A percentile compares a stretch with the other conserved stretches of the same genome.
Conservation (phyloP, 345 rosid species). For the Corymbia maculata region DNA sequence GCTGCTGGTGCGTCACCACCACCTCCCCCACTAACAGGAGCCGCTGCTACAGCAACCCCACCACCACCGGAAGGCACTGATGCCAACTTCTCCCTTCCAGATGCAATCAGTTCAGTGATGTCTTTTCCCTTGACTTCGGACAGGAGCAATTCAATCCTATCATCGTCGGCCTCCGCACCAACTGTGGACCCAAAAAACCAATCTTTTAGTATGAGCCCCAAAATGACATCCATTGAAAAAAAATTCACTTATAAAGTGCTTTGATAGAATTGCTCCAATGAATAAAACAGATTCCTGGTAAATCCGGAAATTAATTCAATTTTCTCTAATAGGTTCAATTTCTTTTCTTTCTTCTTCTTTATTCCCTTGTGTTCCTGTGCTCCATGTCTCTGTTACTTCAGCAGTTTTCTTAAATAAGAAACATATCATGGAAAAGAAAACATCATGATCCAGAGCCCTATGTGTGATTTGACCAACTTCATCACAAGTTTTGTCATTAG, state of each 20-base stretch:
- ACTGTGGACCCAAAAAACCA: conserved; percentile 23
- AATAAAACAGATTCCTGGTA: background rate
- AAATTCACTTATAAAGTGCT: background rate
- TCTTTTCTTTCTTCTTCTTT: background rate
- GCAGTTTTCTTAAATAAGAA: background rate
- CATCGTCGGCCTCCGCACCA: conserved; percentile 57
- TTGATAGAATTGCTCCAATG: background rate
- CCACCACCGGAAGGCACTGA: conserved; percentile 64
- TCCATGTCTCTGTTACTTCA: background rate
- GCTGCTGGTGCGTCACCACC: conserved; percentile 34
- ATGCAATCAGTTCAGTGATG: conserved; percentile 63
- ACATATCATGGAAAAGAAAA: background rate
- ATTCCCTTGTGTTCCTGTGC: background rate
- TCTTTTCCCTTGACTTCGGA: conserved; percentile 65
- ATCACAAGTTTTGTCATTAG: background rate
- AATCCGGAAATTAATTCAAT: background rate
- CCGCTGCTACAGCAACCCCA: conserved; percentile 31
- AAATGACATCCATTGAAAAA: background rate
- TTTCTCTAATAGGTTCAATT: background rate
- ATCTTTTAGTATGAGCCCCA: background rate
- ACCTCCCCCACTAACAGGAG: conserved; percentile 24
- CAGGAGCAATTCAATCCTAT: conserved; percentile 47
- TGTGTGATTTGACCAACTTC: background rate
- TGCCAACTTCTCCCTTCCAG: conserved; percentile 81
- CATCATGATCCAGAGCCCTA: background rate